A percentile compares a stretch with the other conserved stretches of the same genome.
Conservation (phyloP, 352 stramenopile genomes). For the Hyaloperonospora brassicae region DNA sequence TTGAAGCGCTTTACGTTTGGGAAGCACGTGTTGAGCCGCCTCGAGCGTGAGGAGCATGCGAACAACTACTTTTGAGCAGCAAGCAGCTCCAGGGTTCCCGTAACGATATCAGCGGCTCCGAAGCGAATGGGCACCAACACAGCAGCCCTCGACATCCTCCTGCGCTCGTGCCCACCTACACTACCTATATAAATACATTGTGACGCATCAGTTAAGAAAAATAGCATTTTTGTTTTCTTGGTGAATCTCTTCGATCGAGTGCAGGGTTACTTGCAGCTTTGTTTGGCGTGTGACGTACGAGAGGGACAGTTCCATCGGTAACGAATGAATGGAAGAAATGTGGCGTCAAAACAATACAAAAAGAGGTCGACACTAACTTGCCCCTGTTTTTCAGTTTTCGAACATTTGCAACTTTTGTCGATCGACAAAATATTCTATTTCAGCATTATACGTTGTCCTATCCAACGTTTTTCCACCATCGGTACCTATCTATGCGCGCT, state of each 20-base stretch:
- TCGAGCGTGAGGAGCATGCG: constrained; percentile 28
- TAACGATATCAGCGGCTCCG: constrained; percentile 9
- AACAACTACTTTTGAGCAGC: constrained; percentile 29
- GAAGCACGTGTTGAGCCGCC: constrained; percentile 86
- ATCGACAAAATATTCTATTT: constrained; percentile 1
- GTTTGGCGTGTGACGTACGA: constrained; percentile 26
- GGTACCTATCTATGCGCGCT: constrained; percentile 1
- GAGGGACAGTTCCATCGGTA: constrained; percentile 2
- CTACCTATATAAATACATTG: constrained; percentile 44
- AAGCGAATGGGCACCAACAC: constrained; percentile 16
- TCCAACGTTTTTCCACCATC: background rate
- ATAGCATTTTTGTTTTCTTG: too few relatives aligned
- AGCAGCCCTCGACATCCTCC: constrained; percentile 21
- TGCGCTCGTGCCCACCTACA: constrained; percentile 23
- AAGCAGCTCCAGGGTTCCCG: constrained; percentile 7
- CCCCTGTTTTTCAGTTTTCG: too few relatives aligned
- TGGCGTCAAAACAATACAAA: background rate
- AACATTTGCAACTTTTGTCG: background rate
- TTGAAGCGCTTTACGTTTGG: constrained; percentile 90
- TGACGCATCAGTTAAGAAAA: constrained; percentile 13
- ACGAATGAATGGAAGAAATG: background rate
- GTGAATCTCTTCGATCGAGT: constrained; percentile 7
- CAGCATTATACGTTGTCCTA: background rate
- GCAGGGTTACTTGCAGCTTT: background rate
- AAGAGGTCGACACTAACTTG: too few relatives aligned